Percentiles rank a stretch among this genome's conserved stretches.
Conservation (phyloP, 352 stramenopile species). For the Globisporangium takayamanum region DNA sequence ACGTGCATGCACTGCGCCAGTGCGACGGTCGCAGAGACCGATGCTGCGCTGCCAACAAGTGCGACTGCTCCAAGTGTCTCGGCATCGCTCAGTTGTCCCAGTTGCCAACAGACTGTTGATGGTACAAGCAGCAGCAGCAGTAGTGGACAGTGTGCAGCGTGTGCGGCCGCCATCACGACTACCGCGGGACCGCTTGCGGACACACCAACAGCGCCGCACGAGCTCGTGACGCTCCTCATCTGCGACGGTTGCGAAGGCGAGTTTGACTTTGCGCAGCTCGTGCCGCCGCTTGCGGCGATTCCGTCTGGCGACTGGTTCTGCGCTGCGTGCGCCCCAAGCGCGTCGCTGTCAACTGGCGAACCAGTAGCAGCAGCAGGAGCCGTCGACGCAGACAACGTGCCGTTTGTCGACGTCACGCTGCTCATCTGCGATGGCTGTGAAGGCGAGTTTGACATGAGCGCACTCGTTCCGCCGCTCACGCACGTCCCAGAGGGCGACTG, state of each 20-base stretch:
- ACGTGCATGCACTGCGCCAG: background rate
- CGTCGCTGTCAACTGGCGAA: background rate
- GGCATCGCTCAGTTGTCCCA: no score
- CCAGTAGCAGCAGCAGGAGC: background rate
- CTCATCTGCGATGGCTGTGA: constrained; percentile 72
- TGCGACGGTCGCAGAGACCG: background rate
- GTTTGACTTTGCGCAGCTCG: constrained; percentile 22
- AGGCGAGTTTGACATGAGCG: constrained; percentile 46
- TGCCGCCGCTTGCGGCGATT: constrained; percentile 16
- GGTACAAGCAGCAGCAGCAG: background rate
- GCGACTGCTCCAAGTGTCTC: no score
- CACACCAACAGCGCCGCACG: background rate
- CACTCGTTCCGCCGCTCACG: constrained; percentile 37
- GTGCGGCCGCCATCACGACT: background rate
- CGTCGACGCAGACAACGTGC: background rate
- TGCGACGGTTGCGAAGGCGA: constrained; percentile 36
- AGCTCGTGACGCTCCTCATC: constrained; percentile 25
- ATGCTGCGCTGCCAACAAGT: background rate
- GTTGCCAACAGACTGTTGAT: no score
- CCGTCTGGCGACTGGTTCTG: constrained; percentile 39
- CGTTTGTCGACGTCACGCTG: constrained; percentile 24
- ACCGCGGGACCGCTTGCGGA: background rate
- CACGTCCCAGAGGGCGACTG: constrained; percentile 40
- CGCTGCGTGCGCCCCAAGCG: background rate
- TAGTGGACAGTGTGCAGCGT: no score